Base-by-base conservation (phyloP, 2,329 filamentous ascomycete genomes). In the Diaporthe sp. region DNA sequence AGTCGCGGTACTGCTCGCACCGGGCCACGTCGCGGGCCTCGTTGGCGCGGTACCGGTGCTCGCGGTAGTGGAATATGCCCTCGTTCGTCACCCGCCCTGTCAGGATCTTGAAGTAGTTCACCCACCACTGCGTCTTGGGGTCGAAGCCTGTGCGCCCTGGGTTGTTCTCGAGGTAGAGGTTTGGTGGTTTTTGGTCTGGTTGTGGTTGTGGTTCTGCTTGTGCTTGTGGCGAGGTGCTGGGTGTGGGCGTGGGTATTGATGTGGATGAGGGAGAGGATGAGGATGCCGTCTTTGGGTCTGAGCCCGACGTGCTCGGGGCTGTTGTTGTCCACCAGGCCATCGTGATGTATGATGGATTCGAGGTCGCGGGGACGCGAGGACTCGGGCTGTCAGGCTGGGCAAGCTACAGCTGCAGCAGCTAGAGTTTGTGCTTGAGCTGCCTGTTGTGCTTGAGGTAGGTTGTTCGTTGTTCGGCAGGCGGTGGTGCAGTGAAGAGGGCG, bases 41-140 rank as follows among this genome's bases (percentile, higher is more conserved):
- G 85, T 95, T 92, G 75, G 92, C 88, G 73, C 90, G 87, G 87
- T 97, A 95, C 78, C 92, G 92, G 83, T 91, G 92, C 82, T 93
- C 89, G 82, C 95, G 94, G 88, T 95, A 98, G 85, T 94, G 90
- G 81, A 93, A 91, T 78, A 89, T 86, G 71, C 94, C 94, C 81
- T 93, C 90, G 49, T 86, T 84, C 25, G 91, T 93, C 86, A 97
- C 92, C 80, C 90, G 88, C 74, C 94, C 94, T 22, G 94, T 92
- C 68, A 98, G 87, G 85, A 96, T 94, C 80, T 91, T 91, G 89
- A 97, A 98, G 87, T 95, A 94, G 87, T 94, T 98, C 83, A 93
- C 90, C 93, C 95, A 98, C 88, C 89, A 91, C 77, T 85, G 85
- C 61, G 87, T 88, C 79, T 87, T 80, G 71, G 91, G 91, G 84